Percentiles rank a stretch among this genome's conserved stretches.
Conservation (phyloP, 768 basidiomycete genomes). For the Cystofilobasidium capitatum region DNA sequence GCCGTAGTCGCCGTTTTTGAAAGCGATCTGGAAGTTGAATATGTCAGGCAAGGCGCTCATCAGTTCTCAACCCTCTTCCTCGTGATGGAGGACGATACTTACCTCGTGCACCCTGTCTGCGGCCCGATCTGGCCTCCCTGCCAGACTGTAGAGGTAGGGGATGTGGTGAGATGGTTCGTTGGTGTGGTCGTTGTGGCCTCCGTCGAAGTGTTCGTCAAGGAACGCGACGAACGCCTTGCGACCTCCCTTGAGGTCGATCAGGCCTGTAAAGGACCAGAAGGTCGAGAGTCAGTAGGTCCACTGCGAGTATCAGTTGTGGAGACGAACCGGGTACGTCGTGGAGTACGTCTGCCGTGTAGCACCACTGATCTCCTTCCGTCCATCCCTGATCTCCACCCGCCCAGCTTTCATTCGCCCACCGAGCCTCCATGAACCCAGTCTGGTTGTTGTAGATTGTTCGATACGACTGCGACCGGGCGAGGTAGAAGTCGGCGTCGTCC, state of each 20-base stretch:
- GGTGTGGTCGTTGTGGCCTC: conserved; percentile 69
- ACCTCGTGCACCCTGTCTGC: conserved; percentile 57
- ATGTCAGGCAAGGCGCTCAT: background rate
- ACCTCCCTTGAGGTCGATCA: conserved; percentile 59
- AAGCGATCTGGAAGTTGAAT: conserved; percentile 1
- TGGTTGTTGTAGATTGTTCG: conserved; percentile 58
- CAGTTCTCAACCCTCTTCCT: too few species aligned
- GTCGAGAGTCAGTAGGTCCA: background rate
- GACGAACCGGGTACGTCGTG: conserved; percentile 29
- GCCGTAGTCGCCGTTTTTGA: conserved; percentile 17
- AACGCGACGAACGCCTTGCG: conserved; percentile 56
- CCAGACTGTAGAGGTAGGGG: conserved; percentile 67
- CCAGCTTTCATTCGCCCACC: conserved; percentile 58
- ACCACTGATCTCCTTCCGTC: conserved; percentile 74
- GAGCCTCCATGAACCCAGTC: conserved; percentile 75
- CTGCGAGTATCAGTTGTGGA: background rate
- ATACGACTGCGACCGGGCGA: conserved; percentile 50
- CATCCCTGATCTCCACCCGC: conserved; percentile 60
- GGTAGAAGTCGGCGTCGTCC: conserved; percentile 47
- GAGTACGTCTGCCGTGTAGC: conserved; percentile 62
- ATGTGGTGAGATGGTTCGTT: conserved; percentile 87
- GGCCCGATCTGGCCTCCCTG: conserved; percentile 51
- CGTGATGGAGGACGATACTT: background rate
- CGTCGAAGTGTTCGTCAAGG: conserved; percentile 33
- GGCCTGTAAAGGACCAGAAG: conserved; percentile 47